phyloP scores from a whole-genome alignment of 305 asterid species.

The Euphrasia arctica region DNA sequence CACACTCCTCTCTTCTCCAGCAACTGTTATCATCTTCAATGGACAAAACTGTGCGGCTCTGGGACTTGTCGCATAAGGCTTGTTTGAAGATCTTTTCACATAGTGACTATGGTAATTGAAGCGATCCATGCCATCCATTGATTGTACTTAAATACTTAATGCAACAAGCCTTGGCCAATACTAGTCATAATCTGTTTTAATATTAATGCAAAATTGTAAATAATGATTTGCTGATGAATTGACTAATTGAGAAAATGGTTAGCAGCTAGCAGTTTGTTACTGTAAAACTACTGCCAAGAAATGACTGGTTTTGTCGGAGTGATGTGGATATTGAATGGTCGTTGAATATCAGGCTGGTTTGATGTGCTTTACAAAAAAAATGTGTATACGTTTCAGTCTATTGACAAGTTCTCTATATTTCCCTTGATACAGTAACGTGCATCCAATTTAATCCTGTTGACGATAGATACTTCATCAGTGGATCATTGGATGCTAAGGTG shows the following conservation, averaged over 20 bases:
- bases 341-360: background rate
- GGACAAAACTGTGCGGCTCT: slow-evolving; percentile 68
- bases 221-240: slow-evolving; percentile 9
- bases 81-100: slow-evolving; percentile 64
- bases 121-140: slow-evolving; percentile 1
- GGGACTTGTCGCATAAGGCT: slow-evolving; percentile 54
- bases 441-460: slow-evolving; percentile 92
- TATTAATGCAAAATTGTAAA: background rate
- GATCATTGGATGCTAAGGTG: slow-evolving; percentile 88
- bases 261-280: background rate
- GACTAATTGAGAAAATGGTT: background rate
- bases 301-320: slow-evolving; percentile 3
- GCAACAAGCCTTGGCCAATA: background rate
- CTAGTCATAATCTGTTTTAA: background rate
- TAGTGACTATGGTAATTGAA: slow-evolving; percentile 56
- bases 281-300: background rate
- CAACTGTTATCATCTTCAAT: slow-evolving; percentile 63
- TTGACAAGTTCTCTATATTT: slow-evolving; percentile 31
- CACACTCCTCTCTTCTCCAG: slow-evolving; percentile 31
- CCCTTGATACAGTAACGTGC: slow-evolving; percentile 64
- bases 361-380: slow-evolving; percentile 6
- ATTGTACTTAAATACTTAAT: slow-evolving; percentile 1
- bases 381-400: slow-evolving; percentile 8
- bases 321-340: background rate
- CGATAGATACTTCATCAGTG: slow-evolving; percentile 89